phyloP scores from a whole-genome alignment of 208 protist genomes.

The Leishmania arabica region DNA sequence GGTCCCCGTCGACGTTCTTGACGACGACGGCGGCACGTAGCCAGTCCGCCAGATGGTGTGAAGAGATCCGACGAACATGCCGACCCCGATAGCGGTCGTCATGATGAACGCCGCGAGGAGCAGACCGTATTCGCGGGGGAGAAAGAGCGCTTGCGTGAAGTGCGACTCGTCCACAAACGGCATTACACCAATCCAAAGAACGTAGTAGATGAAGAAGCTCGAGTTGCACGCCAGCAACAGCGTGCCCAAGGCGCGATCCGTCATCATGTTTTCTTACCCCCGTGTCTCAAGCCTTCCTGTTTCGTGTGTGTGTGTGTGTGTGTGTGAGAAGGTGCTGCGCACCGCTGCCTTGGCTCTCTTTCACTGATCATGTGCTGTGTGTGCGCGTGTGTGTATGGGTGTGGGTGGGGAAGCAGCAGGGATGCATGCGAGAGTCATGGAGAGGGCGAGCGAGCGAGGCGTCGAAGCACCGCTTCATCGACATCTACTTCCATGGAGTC shows the following conservation, averaged over 20 bases:
- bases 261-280: constrained; percentile 47
- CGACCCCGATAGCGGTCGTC: constrained; percentile 38
- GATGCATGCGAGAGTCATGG: background rate
- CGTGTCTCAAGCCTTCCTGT: background rate
- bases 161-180: constrained; percentile 82
- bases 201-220: constrained; percentile 70
- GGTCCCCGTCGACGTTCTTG: background rate
- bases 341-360: too few species aligned
- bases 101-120: constrained; percentile 58
- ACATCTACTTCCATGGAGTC: background rate
- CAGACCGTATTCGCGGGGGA: constrained; percentile 75
- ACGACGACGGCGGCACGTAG: constrained; percentile 23
- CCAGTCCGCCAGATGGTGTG: constrained; percentile 67
- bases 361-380: background rate
- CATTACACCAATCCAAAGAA: constrained; percentile 82
- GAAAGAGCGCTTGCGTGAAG: constrained; percentile 80
- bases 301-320: too few species aligned
- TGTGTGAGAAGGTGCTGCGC: background rate
- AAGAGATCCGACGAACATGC: constrained; percentile 52
- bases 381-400: background rate
- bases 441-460: background rate
- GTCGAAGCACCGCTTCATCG: background rate
- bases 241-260: constrained; percentile 70
- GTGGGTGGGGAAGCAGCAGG: background rate
- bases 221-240: constrained; percentile 52